Conservation (phyloP, 257 asterid species). For the Nicotiana knightiana region DNA sequence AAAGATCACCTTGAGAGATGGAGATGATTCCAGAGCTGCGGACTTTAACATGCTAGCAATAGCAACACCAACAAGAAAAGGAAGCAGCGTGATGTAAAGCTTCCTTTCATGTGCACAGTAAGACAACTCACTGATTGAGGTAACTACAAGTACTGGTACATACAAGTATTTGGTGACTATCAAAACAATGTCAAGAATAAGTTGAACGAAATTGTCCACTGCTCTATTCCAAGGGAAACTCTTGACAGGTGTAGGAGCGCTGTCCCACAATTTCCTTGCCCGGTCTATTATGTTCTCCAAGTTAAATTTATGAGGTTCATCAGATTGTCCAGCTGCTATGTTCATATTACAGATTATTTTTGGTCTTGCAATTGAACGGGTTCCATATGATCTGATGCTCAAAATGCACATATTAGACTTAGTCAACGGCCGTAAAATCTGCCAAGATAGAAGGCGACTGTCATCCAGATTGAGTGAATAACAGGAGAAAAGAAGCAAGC, state of each 20-base stretch:
- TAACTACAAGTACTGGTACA: conserved; percentile 51
- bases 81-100: conserved; percentile 57
- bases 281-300: conserved; percentile 32
- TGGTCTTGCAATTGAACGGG: conserved; percentile 15
- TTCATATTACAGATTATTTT: conserved; percentile 44
- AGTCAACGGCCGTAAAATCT: conserved; percentile 30
- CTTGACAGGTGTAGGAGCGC: conserved; percentile 67
- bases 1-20: conserved; percentile 58
- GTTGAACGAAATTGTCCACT: conserved; percentile 62
- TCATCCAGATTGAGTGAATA: not conserved
- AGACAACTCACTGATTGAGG: conserved; percentile 80
- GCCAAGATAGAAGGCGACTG: conserved; percentile 17
- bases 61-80: conserved; percentile 64
- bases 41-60: conserved; percentile 57
- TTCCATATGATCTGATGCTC: conserved; percentile 31
- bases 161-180: conserved; percentile 53
- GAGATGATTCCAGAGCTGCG: conserved; percentile 71
- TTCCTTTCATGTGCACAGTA: conserved; percentile 93
- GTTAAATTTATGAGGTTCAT: conserved; percentile 37
- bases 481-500: not conserved
- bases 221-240: conserved; percentile 81
- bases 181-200: conserved; percentile 54
- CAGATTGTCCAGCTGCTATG: conserved; percentile 60
- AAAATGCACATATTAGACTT: conserved; percentile 26
- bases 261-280: conserved; percentile 63